Conservation (phyloP, 1,139 yeast species). For the Suhomyces kunorum region DNA sequence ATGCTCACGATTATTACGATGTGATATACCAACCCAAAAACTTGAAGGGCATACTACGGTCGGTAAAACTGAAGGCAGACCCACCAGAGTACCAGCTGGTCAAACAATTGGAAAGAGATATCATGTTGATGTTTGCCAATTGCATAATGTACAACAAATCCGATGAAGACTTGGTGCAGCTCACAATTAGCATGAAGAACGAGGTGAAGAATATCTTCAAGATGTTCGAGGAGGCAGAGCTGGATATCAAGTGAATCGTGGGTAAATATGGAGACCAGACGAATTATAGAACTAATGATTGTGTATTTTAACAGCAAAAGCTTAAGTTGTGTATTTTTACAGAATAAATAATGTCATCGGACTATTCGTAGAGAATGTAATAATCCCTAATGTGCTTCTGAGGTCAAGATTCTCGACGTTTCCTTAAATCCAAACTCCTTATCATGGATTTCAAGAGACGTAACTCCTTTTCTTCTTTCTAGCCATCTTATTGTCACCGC, state of each 20-base stretch:
- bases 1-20: slow-evolving; percentile 68
- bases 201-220: slow-evolving; percentile 54
- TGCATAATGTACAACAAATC: slow-evolving; percentile 78
- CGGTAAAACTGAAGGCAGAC: slow-evolving; percentile 49
- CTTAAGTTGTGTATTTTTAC: too few relatives aligned
- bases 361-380: too few relatives aligned
- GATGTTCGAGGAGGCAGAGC: slow-evolving; percentile 48
- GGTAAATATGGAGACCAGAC: too few relatives aligned
- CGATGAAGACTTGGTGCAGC: slow-evolving; percentile 59
- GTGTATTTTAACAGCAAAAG: not conserved
- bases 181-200: slow-evolving; percentile 68
- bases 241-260: slow-evolving; percentile 14
- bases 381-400: too few relatives aligned
- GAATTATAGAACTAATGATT: not conserved
- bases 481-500: slow-evolving; percentile 21
- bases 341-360: too few relatives aligned
- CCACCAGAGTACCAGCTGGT: slow-evolving; percentile 53
- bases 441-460: too few relatives aligned
- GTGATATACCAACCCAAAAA: slow-evolving; percentile 68
- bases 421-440: not conserved
- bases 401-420: too few relatives aligned
- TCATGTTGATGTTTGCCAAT: slow-evolving; percentile 79
- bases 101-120: slow-evolving; percentile 64
- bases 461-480: not conserved
- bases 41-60: slow-evolving; percentile 59